These are phyloP conservation scores for Septoria linicola DNA, from an alignment of 2,329 filamentous ascomycete genomes.

Conservation along the genomic window DNA sequence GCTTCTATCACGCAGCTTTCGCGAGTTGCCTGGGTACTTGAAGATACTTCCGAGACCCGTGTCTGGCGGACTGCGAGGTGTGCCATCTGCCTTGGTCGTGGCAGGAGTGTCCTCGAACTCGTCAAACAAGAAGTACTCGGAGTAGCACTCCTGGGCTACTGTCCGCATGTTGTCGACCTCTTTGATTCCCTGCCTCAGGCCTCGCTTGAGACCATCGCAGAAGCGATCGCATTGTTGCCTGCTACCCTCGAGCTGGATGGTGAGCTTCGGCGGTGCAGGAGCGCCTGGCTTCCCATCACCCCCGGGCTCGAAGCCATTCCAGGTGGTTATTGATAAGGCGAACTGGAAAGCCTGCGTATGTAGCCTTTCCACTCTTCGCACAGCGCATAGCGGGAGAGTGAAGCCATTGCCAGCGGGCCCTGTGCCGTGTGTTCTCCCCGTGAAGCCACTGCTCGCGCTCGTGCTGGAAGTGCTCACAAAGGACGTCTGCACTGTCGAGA, in stretches of 20 bases:
- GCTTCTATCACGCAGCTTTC: conserved; percentile 88
- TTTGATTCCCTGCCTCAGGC: conserved; percentile 79
- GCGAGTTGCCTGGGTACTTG: conserved; percentile 89
- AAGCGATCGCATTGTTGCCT: conserved; percentile 89
- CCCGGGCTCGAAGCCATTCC: conserved; percentile 69
- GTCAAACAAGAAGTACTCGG: conserved; percentile 63
- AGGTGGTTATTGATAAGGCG: conserved; percentile 89
- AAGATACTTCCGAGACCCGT: conserved; percentile 91
- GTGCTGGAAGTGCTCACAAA: conserved; percentile 79
- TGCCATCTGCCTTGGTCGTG: conserved; percentile 50
- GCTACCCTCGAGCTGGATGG: conserved; percentile 84
- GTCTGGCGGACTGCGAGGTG: conserved; percentile 63
- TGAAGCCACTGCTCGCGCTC: conserved; percentile 78
- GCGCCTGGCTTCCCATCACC: conserved; percentile 44
- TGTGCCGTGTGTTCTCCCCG: conserved; percentile 87
- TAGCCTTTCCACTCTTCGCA: conserved; percentile 85
- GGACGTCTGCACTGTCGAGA: conserved; percentile 88
- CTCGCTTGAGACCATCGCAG: conserved; percentile 91
- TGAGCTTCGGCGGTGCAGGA: conserved; percentile 79
- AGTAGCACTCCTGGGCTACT: conserved; percentile 84
- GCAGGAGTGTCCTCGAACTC: conserved; percentile 41
- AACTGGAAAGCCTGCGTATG: conserved; percentile 92
- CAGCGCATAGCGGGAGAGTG: conserved; percentile 86
- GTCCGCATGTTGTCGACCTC: conserved; percentile 81
- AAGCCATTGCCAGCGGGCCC: conserved; percentile 95